Base-by-base conservation (phyloP, 495 filamentous ascomycete genomes). In the Talaromyces ruber region DNA sequence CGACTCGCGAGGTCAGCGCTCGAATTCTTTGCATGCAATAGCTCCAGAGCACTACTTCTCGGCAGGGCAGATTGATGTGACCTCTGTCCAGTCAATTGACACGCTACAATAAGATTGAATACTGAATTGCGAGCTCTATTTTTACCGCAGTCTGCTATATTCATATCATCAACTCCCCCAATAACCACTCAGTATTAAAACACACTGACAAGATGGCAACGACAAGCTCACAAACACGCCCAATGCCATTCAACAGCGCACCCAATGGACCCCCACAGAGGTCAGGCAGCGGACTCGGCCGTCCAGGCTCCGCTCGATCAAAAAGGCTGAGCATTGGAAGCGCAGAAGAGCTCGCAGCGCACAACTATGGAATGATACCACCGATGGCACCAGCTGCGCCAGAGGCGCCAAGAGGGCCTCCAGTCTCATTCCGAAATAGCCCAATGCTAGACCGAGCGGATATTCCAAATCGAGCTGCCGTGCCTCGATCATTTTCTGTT, bases 391-490 rank as follows among this genome's bases (percentile, higher is more conserved):
- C 83, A 61, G 76, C 79, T 47, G 85, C 81, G 24, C 82, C 85
- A 58, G 85, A 87, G 59, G 81, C 76, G 2, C 84, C 85, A 4
- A 80, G 79, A 67, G 77, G 78, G 25, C 83, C 81, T 24, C 81
- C 85, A 1, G 70, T 81, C n/a, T 84, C 82, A 47, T 88, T 85
- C 67, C 78, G 72, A 37, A 50, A 52, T 12, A 39, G 39, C 12
- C 12, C 21, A 32, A 30, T 52, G 22, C 55, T 43, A 0, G 45
- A 63, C 18, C 45, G 63, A 45, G 45, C 58, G 11, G 26, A 34
- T n/a, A n/a, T 59, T n/a, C 47, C 21, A 21, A 57, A 51, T 8
- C 29, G 62, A 16, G 58, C 54, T 58, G 53, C 57, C 16, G 28
- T 26, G 7, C 54, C 63, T 14, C 65, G 64, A 30, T 71, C 69